Evolutionary conservation across 2,329 filamentous ascomycete genomes (phyloP).

Genomic region (Fusarium praegraminearum): DNA sequence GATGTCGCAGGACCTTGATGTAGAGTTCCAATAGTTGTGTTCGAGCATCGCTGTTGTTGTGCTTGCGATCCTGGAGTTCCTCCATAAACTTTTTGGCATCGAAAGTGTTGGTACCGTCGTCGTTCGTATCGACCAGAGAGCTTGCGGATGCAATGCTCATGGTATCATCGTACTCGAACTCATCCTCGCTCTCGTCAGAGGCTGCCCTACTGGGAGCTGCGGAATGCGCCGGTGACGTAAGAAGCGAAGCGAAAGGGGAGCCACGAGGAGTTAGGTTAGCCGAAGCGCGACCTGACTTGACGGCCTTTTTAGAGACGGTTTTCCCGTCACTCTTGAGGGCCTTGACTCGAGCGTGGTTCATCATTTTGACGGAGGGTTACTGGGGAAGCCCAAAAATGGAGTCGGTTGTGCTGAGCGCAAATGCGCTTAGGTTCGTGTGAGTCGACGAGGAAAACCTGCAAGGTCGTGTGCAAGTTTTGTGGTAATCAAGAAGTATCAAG

Average conservation of each 20-base stretch:
- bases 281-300: conserved; percentile 69
- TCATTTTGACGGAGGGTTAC: conserved; percentile 46
- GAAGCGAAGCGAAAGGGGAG: conserved; percentile 69
- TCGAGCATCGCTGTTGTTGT: conserved; percentile 77
- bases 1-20: conserved; percentile 65
- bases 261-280: conserved; percentile 67
- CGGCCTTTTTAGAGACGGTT: conserved; percentile 76
- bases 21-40: conserved; percentile 60
- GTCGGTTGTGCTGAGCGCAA: not conserved
- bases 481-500: conserved; percentile 23
- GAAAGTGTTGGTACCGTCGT: conserved; percentile 75
- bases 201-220: conserved; percentile 70
- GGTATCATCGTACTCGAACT: conserved; percentile 60
- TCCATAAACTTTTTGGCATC: conserved; percentile 72
- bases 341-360: conserved; percentile 76
- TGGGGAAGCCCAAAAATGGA: not conserved
- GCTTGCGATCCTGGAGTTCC: conserved; percentile 80
- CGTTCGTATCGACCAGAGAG: conserved; percentile 65
- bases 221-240: conserved; percentile 69
- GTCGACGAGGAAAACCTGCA: conserved; percentile 46
- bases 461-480: conserved; percentile 17
- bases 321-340: conserved; percentile 77
- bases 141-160: conserved; percentile 57
- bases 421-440: conserved; percentile 4
- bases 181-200: conserved; percentile 71